phyloP scores from a whole-genome alignment of 352 stramenopile genomes.

The Elongisporangium anandrum region DNA sequence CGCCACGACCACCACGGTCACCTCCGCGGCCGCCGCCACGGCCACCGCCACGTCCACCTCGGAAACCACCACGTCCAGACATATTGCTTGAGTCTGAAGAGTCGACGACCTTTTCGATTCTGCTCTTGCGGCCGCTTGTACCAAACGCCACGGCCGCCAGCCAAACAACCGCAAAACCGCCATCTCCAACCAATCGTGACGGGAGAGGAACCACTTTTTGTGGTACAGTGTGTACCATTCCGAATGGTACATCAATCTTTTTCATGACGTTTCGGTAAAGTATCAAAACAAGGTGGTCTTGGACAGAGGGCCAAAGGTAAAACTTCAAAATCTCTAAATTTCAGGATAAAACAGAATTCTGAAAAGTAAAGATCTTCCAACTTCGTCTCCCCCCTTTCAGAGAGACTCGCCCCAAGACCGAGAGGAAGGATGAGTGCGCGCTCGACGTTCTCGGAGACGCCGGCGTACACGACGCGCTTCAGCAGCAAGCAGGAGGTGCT shows the following conservation, averaged over 20 bases:
- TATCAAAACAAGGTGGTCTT: not conserved
- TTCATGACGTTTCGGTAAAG: not conserved
- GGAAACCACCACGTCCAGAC: conserved; percentile 5
- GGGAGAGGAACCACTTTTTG: not conserved
- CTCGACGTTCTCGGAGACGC: conserved; percentile 75
- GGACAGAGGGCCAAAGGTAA: not conserved
- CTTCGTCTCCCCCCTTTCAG: not conserved
- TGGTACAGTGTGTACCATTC: not conserved
- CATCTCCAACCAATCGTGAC: not conserved
- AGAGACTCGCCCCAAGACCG: not conserved
- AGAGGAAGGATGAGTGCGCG: conserved; percentile 51
- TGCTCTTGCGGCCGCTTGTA: not conserved
- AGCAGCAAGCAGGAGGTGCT: conserved; percentile 43
- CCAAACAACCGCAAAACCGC: not conserved
- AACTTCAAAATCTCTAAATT: not conserved
- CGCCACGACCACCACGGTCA: conserved; percentile 9
- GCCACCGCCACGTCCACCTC: conserved; percentile 45
- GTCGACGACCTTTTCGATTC: not conserved
- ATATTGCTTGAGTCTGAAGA: not conserved
- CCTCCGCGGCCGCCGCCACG: conserved; percentile 43
- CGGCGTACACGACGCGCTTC: conserved; percentile 39
- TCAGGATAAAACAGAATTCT: not conserved
- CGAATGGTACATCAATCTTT: not conserved
- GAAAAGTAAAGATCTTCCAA: not conserved
- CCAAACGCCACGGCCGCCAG: not conserved